Percentiles rank a stretch among this genome's conserved stretches.
Evolutionary conservation across 352 stramenopile species (phyloP).

Genomic region (Globisporangium lucens): DNA sequence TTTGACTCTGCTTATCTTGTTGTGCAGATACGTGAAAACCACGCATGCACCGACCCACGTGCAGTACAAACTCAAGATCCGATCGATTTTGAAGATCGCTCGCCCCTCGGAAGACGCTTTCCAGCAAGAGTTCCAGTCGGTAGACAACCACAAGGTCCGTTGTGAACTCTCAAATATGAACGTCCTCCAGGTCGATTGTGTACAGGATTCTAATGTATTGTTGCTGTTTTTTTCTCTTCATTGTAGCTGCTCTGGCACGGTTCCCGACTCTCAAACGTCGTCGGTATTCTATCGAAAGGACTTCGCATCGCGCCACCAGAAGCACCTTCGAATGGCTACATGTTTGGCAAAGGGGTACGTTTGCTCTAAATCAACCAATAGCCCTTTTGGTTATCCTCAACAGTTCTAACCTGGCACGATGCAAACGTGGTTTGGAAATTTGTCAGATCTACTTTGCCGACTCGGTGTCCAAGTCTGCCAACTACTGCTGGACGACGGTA

Average conservation of each 20-base stretch:
- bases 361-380: not conserved
- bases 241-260: slow-evolving; percentile 75
- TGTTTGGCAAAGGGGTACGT: slow-evolving; percentile 83
- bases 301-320: slow-evolving; percentile 80
- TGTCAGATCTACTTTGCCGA: slow-evolving; percentile 85
- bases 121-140: slow-evolving; percentile 29
- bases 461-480: slow-evolving; percentile 73
- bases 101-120: slow-evolving; percentile 42
- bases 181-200: not conserved
- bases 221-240: not conserved
- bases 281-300: slow-evolving; percentile 77
- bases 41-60: slow-evolving; percentile 46
- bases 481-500: slow-evolving; percentile 77
- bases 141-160: slow-evolving; percentile 52
- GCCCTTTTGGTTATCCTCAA: not conserved
- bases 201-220: not conserved
- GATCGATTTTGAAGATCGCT: slow-evolving; percentile 48
- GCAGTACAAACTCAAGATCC: slow-evolving; percentile 42
- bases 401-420: not conserved
- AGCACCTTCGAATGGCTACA: slow-evolving; percentile 72
- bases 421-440: not conserved
- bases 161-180: not conserved
- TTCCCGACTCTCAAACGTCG: slow-evolving; percentile 71
- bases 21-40: slow-evolving; percentile 34
- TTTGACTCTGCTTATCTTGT: not conserved